Evolutionary conservation across 164 flowering plant genomes (phyloP).

Genomic region (Aristolochia californica): DNA sequence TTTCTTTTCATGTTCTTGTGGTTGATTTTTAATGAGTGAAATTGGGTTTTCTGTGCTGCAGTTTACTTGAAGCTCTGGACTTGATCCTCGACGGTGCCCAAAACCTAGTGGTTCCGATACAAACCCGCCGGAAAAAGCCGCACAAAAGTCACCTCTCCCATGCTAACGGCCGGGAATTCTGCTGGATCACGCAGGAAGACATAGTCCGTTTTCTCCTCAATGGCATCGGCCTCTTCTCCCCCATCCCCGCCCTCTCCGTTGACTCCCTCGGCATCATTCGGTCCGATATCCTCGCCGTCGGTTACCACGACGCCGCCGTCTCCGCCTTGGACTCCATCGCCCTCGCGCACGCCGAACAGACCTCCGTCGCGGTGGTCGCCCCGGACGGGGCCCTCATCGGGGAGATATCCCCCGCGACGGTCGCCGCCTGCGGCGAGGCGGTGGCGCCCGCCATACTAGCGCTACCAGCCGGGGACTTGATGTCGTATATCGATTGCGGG

Average conservation of each 20-base stretch:
- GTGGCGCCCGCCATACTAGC: slow-evolving; percentile 68
- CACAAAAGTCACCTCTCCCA: slow-evolving; percentile 11
- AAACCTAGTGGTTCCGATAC: slow-evolving; percentile 59
- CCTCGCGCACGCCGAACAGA: slow-evolving; percentile 36
- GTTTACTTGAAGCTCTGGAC: slow-evolving; percentile 74
- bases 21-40: too few species aligned
- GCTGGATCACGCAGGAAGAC: slow-evolving; percentile 91
- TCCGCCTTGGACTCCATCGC: slow-evolving; percentile 42
- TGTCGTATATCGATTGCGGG: slow-evolving; percentile 83
- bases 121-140: slow-evolving; percentile 20
- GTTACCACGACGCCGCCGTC: slow-evolving; percentile 56
- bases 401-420: slow-evolving; percentile 77
- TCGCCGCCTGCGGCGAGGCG: slow-evolving; percentile 61
- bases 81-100: slow-evolving; percentile 64
- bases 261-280: slow-evolving; percentile 49
- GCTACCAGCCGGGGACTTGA: slow-evolving; percentile 67
- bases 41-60: slow-evolving; percentile 37
- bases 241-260: slow-evolving; percentile 45
- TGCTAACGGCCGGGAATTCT: slow-evolving; percentile 55
- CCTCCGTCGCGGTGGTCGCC: slow-evolving; percentile 72
- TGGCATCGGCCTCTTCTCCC: slow-evolving; percentile 72
- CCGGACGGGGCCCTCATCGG: slow-evolving; percentile 52
- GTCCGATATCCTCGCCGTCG: slow-evolving; percentile 25
- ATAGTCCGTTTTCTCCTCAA: slow-evolving; percentile 58
- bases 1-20: too few species aligned